A percentile compares a stretch with the other conserved stretches of the same genome.
phyloP scores from a whole-genome alignment of 805 yeast species.

The Ogataea parapolymorpha region DNA sequence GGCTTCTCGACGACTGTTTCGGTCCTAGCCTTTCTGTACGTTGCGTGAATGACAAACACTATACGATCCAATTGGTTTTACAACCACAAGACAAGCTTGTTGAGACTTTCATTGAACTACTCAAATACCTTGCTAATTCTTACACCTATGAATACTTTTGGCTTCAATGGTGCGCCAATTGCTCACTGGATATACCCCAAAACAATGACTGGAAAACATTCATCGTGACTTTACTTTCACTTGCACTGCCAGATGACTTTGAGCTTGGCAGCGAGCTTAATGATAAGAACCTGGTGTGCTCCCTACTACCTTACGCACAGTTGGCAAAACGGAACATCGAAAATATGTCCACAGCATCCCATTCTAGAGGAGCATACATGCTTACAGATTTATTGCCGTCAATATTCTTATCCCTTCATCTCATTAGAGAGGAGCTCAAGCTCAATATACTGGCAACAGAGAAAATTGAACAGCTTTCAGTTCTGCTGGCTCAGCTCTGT shows the following conservation, averaged over 20 bases:
- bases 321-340: constrained; percentile 18
- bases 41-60: constrained; percentile 22
- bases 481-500: constrained; percentile 58
- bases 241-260: constrained; percentile 45
- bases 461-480: constrained; percentile 42
- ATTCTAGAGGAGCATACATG: constrained; percentile 33
- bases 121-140: constrained; percentile 56
- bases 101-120: constrained; percentile 42
- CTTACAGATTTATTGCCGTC: constrained; percentile 58
- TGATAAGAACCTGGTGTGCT: constrained; percentile 25
- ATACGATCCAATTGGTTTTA: constrained; percentile 36
- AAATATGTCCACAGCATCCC: constrained; percentile 4
- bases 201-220: constrained; percentile 61
- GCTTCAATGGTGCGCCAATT: constrained; percentile 60
- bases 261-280: constrained; percentile 17
- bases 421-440: constrained; percentile 70
- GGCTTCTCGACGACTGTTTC: constrained; percentile 21
- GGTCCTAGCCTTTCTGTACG: constrained; percentile 26
- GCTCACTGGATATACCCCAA: constrained; percentile 36
- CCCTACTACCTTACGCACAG: constrained; percentile 23
- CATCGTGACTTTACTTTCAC: constrained; percentile 47
- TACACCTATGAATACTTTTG: constrained; percentile 55
- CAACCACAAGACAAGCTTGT: constrained; percentile 47
- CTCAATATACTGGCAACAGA: constrained; percentile 47
- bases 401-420: constrained; percentile 65